Percentiles rank a stretch among this genome's conserved stretches.
phyloP scores from a whole-genome alignment of 2,329 filamentous ascomycete species.

The Curvularia verruculosa region DNA sequence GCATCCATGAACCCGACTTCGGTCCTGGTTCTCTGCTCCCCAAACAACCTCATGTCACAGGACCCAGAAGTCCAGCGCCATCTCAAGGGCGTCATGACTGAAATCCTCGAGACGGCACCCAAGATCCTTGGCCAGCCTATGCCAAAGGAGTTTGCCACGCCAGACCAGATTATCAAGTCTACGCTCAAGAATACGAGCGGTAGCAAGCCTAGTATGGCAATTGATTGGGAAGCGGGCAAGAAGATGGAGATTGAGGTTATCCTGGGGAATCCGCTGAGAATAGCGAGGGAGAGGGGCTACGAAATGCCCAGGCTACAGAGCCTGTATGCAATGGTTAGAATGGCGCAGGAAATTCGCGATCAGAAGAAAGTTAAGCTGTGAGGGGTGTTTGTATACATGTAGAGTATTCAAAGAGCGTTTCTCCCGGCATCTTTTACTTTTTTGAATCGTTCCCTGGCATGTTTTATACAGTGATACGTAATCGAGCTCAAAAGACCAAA shows the following conservation, averaged over 20 bases:
- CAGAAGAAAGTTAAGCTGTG: constrained; percentile 30
- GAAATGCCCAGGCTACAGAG: constrained; percentile 71
- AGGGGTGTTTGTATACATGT: neutral
- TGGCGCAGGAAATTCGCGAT: constrained; percentile 63
- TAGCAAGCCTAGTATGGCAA: constrained; percentile 67
- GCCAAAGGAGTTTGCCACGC: constrained; percentile 64
- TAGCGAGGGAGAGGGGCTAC: constrained; percentile 66
- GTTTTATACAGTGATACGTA: no score
- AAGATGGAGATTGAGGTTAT: constrained; percentile 75
- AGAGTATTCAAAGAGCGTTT: neutral
- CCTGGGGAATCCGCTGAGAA: constrained; percentile 71
- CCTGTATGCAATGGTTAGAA: constrained; percentile 69
- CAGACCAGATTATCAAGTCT: constrained; percentile 67
- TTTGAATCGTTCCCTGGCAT: no score
- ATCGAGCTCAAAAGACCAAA: no score
- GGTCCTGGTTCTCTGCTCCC: constrained; percentile 67
- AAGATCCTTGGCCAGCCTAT: constrained; percentile 67
- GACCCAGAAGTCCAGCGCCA: constrained; percentile 68
- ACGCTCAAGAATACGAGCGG: constrained; percentile 67
- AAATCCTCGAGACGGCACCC: constrained; percentile 69
- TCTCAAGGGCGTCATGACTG: constrained; percentile 70
- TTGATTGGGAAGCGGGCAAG: constrained; percentile 71
- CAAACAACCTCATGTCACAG: constrained; percentile 69
- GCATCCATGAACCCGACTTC: constrained; percentile 76
- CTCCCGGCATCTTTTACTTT: no score